These are phyloP conservation scores for Fremontodendron californicum DNA, from an alignment of 345 rosid species.

Conservation along the genomic window DNA sequence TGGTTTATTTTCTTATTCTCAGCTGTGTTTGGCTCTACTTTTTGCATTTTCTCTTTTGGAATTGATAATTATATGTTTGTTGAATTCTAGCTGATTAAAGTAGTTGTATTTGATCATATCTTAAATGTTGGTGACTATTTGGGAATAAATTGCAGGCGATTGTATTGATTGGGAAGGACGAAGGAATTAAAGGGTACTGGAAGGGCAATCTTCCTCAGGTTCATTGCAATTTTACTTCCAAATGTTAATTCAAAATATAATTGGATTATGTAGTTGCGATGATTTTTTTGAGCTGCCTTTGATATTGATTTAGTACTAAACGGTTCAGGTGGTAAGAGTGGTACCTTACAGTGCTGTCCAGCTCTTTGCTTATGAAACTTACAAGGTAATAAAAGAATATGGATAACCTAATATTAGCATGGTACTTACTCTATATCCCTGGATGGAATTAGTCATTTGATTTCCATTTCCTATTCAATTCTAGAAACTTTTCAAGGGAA, in stretches of 20 bases:
- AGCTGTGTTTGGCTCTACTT: not conserved
- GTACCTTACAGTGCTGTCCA: constrained; percentile 93
- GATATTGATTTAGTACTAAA: not conserved
- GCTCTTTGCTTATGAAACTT: constrained; percentile 88
- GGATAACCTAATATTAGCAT: not conserved
- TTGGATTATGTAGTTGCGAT: not conserved
- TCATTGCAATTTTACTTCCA: constrained; percentile 4
- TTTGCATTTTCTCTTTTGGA: not conserved
- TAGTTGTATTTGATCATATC: not conserved
- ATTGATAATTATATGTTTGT: not conserved
- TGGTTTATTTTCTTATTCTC: not conserved
- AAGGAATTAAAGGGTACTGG: constrained; percentile 94
- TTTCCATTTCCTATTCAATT: constrained; percentile 27
- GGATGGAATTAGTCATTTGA: constrained; percentile 5
- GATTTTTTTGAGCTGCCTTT: not conserved
- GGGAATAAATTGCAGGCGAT: constrained; percentile 58
- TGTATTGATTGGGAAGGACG: constrained; percentile 72
- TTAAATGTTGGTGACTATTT: not conserved
- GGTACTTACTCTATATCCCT: not conserved
- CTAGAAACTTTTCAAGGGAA: constrained; percentile 74
- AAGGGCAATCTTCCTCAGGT: constrained; percentile 99
- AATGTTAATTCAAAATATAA: not conserved
- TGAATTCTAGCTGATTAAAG: not conserved
- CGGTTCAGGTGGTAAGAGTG: constrained; percentile 68
- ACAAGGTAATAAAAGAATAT: constrained; percentile 52